Evolutionary conservation across 1,284 basidiomycete genomes (phyloP), one percentile per base, ranked within the genome.

Genomic region (Meripilus lineatus): DNA sequence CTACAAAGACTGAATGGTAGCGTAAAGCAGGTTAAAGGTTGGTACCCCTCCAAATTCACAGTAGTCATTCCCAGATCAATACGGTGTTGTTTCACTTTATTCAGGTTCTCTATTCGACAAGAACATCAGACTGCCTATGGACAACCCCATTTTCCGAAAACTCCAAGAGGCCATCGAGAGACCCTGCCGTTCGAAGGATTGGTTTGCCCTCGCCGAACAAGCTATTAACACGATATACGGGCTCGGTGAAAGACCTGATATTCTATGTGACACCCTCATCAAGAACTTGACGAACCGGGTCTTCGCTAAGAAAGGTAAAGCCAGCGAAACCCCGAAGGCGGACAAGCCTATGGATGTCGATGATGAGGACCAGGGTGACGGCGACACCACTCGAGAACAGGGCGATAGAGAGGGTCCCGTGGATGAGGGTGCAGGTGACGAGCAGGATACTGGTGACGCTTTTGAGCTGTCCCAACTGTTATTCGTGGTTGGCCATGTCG

Each of bases 161-260:
- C 72, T 99, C 3, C 80, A 89, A 56, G 84, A 87, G 2, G 75
- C 82, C 5, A 77, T 96, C 38, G 80, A 92, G 56, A 71, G 79
- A 38, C 84, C 89, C 0, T 87, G 82, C 43, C 74, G 81, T 28
- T 86, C 84, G n/a, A 89, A 84, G 54, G 91, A 94, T 47, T 96
- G 93, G 93, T 97, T 99, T 59, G 84, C 86, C 10, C 81, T 98
- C 68, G 92, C 96, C 0, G 95, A 99, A 62, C 93, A 99, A 64
- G 91, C 88, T 3, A 84, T 99, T 65, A 97, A 99, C 61, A 93
- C 95, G 0, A 88, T 97, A 45, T 99, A 98, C 58, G 81, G 89
- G 0, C 78, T 99, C 1, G 93, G 90, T 17, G 91, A 97, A 57
- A 93, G 95, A 56, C 96, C 95, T 0, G 95, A 98, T 59, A 65